Evolutionary conservation across 768 basidiomycete species (phyloP), one percentile per base, ranked within the genome.

Genomic region (Phylloporus arenicola): DNA sequence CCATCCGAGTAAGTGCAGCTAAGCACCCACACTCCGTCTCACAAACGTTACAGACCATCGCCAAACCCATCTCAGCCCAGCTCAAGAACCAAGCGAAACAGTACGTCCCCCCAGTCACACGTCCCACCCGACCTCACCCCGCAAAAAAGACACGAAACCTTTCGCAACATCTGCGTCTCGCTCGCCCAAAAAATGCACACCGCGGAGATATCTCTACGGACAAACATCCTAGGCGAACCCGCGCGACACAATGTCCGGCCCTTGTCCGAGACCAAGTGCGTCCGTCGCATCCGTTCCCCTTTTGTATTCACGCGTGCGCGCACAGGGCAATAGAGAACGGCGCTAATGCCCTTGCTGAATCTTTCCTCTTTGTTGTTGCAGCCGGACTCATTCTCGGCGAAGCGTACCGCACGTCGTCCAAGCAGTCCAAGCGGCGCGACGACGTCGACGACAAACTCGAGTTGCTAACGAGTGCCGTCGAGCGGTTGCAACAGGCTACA

Each of bases 321-420:
- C 20, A 6, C 55, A 89, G 88, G 51, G 90, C 90, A 0, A 86
- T 92, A 51, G 88, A 91, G 52, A 90, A 86, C 57, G 90, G 90
- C 19, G 87, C 90, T 14, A 92, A 91, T 56, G 75, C 83, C 6
- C 73, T 92, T 5, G 90, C 90, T 0, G 90, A 92, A 67, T 87
- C 87, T 0, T 92, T 92, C 57, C 76, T 92, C 3, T 92, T 92
- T 61, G 62, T 72, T 17, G 90, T 92, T 2, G 89, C 90, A 0
- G 83, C 84, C 2, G 67, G 67, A 0, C 72, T 92, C 6, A 91
- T 93, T 50, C 52, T 91, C 11, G 84, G 83, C 2, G 90, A 93
- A 64, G 72, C 83, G 20, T 92, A 80, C 77, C 84, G 90, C 1
- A 76, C 80, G 1, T 84, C 86, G 0, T 75, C 86, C 17, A 87